Evolutionary conservation across 164 flowering plant species (phyloP), one percentile per base, ranked within the genome.

Genomic region (Stephania yunnanensis): DNA sequence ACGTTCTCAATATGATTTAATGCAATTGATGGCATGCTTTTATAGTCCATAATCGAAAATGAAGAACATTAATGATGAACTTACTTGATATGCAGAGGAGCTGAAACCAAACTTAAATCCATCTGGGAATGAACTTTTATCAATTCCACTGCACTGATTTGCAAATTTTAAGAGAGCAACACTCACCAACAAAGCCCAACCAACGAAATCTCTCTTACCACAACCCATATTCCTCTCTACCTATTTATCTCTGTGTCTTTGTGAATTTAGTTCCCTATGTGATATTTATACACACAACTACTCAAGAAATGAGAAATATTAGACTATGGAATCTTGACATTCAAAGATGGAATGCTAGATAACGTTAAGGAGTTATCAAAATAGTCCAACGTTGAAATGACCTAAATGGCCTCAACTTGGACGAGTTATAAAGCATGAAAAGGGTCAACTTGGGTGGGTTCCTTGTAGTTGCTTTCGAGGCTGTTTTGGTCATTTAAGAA

Each of bases 21-120:
- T 50, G 15, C 12, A 50, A 2, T 50, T 13, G 15, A 50, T 36
- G 42, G 4, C 4, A 4, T 36, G 42, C 42, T 36, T 36, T 36
- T 36, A 1, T 36, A 36, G 42, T 36, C 42, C 42, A 50, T 50
- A n/a, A 58, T 58, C 20, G 19, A 15, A 58, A 6, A 58, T 10
- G 20, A 15, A 55, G 64, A 58, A 4, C 42, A 36, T 36, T 36
- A 36, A 36, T 36, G 42, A 52, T 29, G 5, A 66, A 78, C 70
- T 44, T 67, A 80, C 82, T 75, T 80, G 82, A 69, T 74, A 77
- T 46, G 82, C 82, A 55, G 82, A 80, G 46, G 82, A 77, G 46
- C 82, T 80, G 71, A 80, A 80, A 46, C 82, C 82, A 58, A 80
- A 71, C 61, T 72, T 64, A 76, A 80, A 80, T 13, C 44, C 73